Evolutionary conservation across 495 filamentous ascomycete species (phyloP).

Genomic region (Chaetomium fimeti): DNA sequence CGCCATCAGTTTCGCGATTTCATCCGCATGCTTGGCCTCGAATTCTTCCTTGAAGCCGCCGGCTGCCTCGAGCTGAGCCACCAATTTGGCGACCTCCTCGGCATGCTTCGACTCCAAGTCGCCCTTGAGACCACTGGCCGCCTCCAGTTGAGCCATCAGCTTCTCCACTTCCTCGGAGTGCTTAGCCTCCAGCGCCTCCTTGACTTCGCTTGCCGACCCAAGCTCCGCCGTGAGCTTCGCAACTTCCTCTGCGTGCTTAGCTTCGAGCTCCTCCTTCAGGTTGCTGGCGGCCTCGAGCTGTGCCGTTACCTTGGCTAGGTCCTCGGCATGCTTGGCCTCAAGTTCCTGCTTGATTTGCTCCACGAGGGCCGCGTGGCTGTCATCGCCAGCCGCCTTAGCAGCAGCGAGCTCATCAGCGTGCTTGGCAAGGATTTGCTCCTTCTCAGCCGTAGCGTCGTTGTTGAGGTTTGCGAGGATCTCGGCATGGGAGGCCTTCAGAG

Average conservation of each 20-base stretch:
- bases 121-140: conserved; percentile 26
- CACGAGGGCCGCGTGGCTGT: conserved; percentile 30
- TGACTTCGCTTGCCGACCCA: conserved; percentile 29
- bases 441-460: conserved; percentile 29
- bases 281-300: conserved; percentile 40
- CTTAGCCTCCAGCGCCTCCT: conserved; percentile 36
- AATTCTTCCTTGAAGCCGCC: conserved; percentile 31
- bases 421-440: conserved; percentile 41
- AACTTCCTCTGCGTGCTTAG: conserved; percentile 35
- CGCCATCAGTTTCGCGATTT: conserved; percentile 36
- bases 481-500: conserved; percentile 42
- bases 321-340: conserved; percentile 29
- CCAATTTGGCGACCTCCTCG: conserved; percentile 25
- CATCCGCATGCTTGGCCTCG: conserved; percentile 34
- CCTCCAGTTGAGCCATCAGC: conserved; percentile 41
- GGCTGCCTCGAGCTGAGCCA: conserved; percentile 33
- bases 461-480: conserved; percentile 38
- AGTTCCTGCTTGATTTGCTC: conserved; percentile 30
- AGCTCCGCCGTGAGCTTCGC: conserved; percentile 28
- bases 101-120: conserved; percentile 38
- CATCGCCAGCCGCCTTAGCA: conserved; percentile 31
- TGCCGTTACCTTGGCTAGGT: conserved; percentile 34
- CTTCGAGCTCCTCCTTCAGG: conserved; percentile 32
- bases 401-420: conserved; percentile 41
- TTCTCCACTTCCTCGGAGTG: conserved; percentile 31